Evolutionary conservation across 768 basidiomycete genomes (phyloP), one percentile per base, ranked within the genome.

Genomic region (Amylocystis lapponica): DNA sequence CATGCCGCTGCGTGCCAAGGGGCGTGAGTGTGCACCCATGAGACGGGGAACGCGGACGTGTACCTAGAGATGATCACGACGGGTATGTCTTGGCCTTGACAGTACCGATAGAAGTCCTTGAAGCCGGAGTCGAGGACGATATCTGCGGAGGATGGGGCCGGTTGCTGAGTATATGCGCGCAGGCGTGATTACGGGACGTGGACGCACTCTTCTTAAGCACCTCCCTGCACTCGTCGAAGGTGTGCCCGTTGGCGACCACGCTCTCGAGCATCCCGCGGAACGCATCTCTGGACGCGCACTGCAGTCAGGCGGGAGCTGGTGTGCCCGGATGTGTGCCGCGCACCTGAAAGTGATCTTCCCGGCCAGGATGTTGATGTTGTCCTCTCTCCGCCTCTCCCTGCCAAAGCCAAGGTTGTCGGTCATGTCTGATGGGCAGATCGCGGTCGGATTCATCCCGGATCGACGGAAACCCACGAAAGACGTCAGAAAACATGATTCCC

Each of bases 321-420:
- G 4, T 14, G 22, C 41, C 36, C 32, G 27, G 7, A 37, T 23
- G 37, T n/a, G 12, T 16, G 12, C 17, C 6, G 54, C 59, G 47
- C 40, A 68, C 86, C 86, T 75, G 73, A 90, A 97, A 5, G 76
- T 84, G 14, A 69, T 68, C 43, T 68, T 66, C 19, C 82, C 88
- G 17, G 75, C 58, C 36, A 93, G 74, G 53, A 85, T 79, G 32
- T 82, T 76, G 27, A 84, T 55, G 63, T 94, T 95, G 16, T 83
- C 75, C 37, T 75, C 72, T 42, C 88, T 71, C 38, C 95, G 70
- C 59, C 79, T 80, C 20, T 78, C 78, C 44, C 70, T 70, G 14
- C 95, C 95, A 60, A 79, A 91, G 19, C 95, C 95, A 45, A 89
- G 76, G 59, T 86, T 82, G 64, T 98, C 95, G 27, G 92, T 93